Evolutionary conservation across 495 filamentous ascomycete genomes (phyloP), one percentile per base, ranked within the genome.

Genomic region (Penicillium coffeae): DNA sequence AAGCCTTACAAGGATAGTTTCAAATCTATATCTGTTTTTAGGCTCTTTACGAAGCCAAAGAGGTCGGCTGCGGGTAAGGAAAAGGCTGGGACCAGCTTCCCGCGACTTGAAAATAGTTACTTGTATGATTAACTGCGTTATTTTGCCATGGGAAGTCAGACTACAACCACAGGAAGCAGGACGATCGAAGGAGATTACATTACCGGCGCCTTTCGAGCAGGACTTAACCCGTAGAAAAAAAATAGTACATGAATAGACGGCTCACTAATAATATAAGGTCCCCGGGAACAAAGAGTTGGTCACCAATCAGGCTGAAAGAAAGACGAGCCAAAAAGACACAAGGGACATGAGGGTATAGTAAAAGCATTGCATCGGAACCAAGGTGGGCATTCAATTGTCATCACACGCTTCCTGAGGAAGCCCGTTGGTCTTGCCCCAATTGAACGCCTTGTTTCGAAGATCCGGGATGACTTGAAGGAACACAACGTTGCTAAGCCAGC

Each of bases 341-440:
- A 30, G 25, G 25, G 45, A 47, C 38, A 41, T 25, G 34, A 46
- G 58, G 60, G 60, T 63, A 58, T 63, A 56, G 49, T 59, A 60
- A 50, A 54, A 36, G 44, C 14, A 47, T 14, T 35, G 38, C 39
- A 25, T 21, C 14, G 13, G 7, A 21, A 47, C 13, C 6, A 16
- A 19, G 20, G 34, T 21, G 18, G 2, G 7, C 10, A 47, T 22
- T 20, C 3, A 21, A 38, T 21, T 18, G 15, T 47, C 44, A 8
- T 14, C 44, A 42, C 32, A 33, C 20, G 13, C 8, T 12, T 42
- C 4, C 3, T 52, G 51, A 2, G 66, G 63, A 46, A 71, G 54
- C 16, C 72, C 72, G 37, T 75, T 65, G 56, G 64, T 63, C 52
- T 64, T 60, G 16, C 72, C 72, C 71, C 70, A 75, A 40, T 69